Conservation (phyloP, 768 basidiomycete species). For the Russula olivacea region DNA sequence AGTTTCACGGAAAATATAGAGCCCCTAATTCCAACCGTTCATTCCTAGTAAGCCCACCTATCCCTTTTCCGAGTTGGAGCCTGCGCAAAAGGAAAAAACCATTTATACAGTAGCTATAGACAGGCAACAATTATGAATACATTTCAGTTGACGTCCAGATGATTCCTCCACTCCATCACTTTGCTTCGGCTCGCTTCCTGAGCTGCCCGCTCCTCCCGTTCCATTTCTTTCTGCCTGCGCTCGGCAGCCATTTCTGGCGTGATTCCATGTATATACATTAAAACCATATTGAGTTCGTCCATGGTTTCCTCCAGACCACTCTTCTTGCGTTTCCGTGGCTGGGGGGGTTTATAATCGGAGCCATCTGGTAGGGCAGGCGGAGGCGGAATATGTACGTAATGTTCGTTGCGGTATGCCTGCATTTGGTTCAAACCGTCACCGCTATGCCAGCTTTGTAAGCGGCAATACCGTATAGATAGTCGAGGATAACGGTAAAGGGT, state of each 20-base stretch:
- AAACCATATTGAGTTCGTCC: neutral
- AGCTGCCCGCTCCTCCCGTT: neutral
- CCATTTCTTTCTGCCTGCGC: neutral
- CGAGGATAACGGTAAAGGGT: neutral
- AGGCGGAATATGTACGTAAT: neutral
- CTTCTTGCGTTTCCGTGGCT: neutral
- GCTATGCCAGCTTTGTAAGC: neutral
- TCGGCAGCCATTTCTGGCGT: neutral
- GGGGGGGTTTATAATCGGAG: neutral
- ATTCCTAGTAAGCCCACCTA: no score
- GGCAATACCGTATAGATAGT: neutral
- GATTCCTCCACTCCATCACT: neutral
- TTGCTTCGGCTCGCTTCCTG: neutral
- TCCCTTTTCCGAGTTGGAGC: no score
- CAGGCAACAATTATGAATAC: slow-evolving; percentile 29
- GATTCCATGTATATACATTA: neutral
- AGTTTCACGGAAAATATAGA: no score
- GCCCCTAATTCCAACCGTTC: no score
- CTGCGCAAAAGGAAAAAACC: no score
- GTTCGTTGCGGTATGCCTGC: neutral
- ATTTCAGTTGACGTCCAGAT: neutral
- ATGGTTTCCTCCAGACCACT: neutral
- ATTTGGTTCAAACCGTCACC: neutral
- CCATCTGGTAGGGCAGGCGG: neutral
- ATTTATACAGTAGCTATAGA: no score